phyloP scores from a whole-genome alignment of 2,329 filamentous ascomycete species.

The Beauveria sp. region DNA sequence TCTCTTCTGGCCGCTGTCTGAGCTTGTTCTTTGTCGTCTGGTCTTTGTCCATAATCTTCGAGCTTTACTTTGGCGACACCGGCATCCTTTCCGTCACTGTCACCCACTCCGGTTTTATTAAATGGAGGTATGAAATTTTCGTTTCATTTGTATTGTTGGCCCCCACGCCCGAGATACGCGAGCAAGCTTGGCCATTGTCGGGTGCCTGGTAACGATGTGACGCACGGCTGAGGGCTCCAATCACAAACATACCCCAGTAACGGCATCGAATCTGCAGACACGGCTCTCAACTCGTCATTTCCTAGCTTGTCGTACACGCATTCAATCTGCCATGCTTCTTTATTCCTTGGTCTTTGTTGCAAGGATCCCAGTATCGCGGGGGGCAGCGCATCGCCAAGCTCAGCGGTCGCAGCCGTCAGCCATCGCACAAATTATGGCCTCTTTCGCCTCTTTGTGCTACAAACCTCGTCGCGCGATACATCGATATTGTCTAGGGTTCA shows the following conservation, averaged over 20 bases:
- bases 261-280: background rate
- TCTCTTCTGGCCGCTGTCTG: slow-evolving; percentile 13
- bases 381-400: background rate
- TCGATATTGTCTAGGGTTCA: slow-evolving; percentile 3
- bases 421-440: slow-evolving; percentile 2
- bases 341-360: background rate
- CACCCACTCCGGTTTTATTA: background rate
- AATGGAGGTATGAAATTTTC: slow-evolving; percentile 12
- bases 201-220: slow-evolving; percentile 1
- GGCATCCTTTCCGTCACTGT: background rate
- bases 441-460: slow-evolving; percentile 12
- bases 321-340: background rate
- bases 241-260: slow-evolving; percentile 9
- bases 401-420: background rate
- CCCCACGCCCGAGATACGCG: slow-evolving; percentile 1
- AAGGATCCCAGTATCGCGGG: background rate
- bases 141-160: background rate
- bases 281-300: background rate
- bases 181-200: background rate
- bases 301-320: background rate
- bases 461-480: background rate
- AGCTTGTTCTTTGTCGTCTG: slow-evolving; percentile 12
- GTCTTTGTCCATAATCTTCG: background rate
- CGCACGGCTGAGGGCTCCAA: slow-evolving; percentile 5
- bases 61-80: background rate